phyloP scores from a whole-genome alignment of 345 rosid species.

The Euphorbia peplus region DNA sequence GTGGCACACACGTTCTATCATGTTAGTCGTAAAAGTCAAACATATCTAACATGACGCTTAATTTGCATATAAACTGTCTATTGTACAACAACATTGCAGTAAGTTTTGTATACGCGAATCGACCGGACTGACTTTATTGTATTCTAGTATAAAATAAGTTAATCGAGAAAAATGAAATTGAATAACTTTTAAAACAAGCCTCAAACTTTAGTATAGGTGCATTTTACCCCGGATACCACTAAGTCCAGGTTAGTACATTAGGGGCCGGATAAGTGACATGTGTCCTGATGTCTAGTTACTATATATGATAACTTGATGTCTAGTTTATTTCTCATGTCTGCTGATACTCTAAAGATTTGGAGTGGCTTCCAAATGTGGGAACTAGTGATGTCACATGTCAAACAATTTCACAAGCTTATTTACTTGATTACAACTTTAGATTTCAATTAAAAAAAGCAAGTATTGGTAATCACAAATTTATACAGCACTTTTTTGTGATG shows the following conservation, averaged over 20 bases:
- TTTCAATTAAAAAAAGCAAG: not conserved
- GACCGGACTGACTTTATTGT: too few relatives aligned
- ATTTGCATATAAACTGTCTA: too few relatives aligned
- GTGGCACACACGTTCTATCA: too few relatives aligned
- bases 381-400: not conserved
- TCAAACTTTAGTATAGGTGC: too few relatives aligned
- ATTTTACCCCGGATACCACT: not conserved
- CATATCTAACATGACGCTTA: too few relatives aligned
- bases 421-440: not conserved
- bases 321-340: not conserved
- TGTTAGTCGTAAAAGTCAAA: too few relatives aligned
- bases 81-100: too few relatives aligned
- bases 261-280: too few relatives aligned
- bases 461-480: not conserved
- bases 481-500: not conserved
- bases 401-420: not conserved
- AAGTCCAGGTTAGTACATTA: not conserved
- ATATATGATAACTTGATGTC: conserved; percentile 7
- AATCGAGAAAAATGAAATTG: too few relatives aligned
- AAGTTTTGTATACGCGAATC: too few relatives aligned
- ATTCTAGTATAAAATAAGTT: too few relatives aligned
- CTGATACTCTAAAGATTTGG: not conserved
- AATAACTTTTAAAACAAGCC: too few relatives aligned
- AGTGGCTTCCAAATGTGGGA: conserved; percentile 12
- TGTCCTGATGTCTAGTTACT: not conserved